These are phyloP conservation scores for Rhizopus delemar DNA, from an alignment of 371 early-diverging fungal species.

Conservation along the genomic window DNA sequence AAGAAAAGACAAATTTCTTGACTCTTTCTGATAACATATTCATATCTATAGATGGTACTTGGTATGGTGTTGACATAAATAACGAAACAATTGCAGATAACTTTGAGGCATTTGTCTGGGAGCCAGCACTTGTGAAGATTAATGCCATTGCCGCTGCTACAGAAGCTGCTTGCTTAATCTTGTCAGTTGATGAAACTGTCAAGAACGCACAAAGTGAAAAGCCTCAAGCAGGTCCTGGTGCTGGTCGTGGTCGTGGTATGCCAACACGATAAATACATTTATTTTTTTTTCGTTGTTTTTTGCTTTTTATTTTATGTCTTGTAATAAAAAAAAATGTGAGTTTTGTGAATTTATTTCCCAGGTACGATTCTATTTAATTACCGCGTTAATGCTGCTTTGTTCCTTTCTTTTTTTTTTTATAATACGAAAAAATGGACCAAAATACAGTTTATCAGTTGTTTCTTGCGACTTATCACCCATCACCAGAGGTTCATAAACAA, in stretches of 20 bases:
- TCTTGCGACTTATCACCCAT: conserved; percentile 71
- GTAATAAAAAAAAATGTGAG: no score
- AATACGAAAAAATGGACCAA: conserved; percentile 39
- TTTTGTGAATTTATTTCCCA: neutral
- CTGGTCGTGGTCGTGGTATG: conserved; percentile 64
- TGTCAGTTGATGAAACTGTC: conserved; percentile 96
- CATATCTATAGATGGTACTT: conserved; percentile 59
- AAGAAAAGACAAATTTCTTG: conserved; percentile 34
- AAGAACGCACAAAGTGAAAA: conserved; percentile 71
- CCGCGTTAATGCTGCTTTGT: neutral
- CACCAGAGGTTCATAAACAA: conserved; percentile 65
- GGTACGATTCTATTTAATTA: neutral
- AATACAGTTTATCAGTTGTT: conserved; percentile 58
- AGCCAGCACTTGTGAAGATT: conserved; percentile 98
- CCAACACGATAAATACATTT: conserved; percentile 52
- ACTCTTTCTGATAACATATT: conserved; percentile 2
- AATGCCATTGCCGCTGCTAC: conserved; percentile 96
- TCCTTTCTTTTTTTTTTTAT: neutral
- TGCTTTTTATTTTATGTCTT: no score
- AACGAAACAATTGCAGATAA: conserved; percentile 91
- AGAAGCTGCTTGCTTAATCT: conserved; percentile 95
- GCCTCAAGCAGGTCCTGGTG: conserved; percentile 57
- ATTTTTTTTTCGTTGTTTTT: neutral
- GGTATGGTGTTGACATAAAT: conserved; percentile 95
- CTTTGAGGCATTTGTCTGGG: conserved; percentile 97